Conservation (phyloP, 164 flowering plant species). For the Annona squamosa region DNA sequence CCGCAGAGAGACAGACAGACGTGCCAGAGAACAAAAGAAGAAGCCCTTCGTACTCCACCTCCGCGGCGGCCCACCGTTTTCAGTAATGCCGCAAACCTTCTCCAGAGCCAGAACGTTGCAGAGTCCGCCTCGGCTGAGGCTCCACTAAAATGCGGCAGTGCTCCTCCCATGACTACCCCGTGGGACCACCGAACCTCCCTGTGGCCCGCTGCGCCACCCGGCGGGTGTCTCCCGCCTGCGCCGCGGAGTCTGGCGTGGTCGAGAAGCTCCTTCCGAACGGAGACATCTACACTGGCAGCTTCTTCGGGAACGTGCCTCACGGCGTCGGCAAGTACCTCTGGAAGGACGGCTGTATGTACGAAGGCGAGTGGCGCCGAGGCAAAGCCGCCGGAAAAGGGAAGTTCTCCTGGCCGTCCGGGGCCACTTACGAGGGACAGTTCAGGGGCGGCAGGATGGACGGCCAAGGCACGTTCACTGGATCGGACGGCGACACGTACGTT, state of each 20-base stretch:
- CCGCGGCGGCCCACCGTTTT: neutral
- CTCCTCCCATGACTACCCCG: neutral
- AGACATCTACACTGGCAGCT: slow-evolving; percentile 74
- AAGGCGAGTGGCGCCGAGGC: slow-evolving; percentile 78
- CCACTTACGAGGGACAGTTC: slow-evolving; percentile 70
- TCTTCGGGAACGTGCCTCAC: slow-evolving; percentile 66
- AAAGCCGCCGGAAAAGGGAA: slow-evolving; percentile 67
- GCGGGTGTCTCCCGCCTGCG: slow-evolving; percentile 4
- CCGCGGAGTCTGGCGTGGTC: slow-evolving; percentile 13
- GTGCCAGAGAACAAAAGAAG: neutral
- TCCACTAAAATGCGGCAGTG: slow-evolving; percentile 11
- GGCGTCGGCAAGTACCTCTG: slow-evolving; percentile 83
- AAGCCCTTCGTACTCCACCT: neutral
- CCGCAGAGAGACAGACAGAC: neutral
- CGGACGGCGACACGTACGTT: slow-evolving; percentile 16
- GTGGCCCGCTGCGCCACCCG: slow-evolving; percentile 1
- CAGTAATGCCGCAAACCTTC: neutral
- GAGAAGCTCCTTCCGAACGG: slow-evolving; percentile 71
- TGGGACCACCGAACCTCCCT: neutral
- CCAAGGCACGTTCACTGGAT: slow-evolving; percentile 18
- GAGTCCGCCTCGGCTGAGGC: slow-evolving; percentile 1
- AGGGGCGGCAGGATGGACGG: slow-evolving; percentile 20
- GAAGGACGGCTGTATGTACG: slow-evolving; percentile 93
- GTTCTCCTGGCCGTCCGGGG: slow-evolving; percentile 93
- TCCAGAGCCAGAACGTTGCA: neutral